These are phyloP conservation scores for Clavaria fumosa DNA, from an alignment of 768 basidiomycete species.

Conservation along the genomic window DNA sequence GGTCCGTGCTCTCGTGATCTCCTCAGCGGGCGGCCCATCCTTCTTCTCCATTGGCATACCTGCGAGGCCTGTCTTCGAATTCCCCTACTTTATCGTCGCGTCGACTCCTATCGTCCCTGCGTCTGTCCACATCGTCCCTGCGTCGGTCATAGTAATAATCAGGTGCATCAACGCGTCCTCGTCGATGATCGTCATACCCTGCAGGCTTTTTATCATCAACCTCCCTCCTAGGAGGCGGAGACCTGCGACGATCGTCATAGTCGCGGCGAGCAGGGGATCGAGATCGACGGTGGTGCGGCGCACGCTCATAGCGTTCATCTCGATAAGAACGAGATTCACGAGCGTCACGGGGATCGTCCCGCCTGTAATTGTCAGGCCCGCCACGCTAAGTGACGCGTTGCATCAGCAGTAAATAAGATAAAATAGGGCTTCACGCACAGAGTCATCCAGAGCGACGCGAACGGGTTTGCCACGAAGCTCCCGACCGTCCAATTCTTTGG, in stretches of 20 bases:
- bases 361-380: slow-evolving; percentile 60
- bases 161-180: slow-evolving; percentile 75
- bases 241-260: slow-evolving; percentile 66
- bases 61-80: slow-evolving; percentile 58
- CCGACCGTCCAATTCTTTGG: slow-evolving; percentile 70
- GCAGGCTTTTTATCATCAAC: slow-evolving; percentile 76
- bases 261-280: slow-evolving; percentile 53
- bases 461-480: slow-evolving; percentile 78
- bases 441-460: slow-evolving; percentile 50
- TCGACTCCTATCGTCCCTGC: slow-evolving; percentile 63
- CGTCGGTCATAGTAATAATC: slow-evolving; percentile 80
- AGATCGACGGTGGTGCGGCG: slow-evolving; percentile 50
- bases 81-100: slow-evolving; percentile 78
- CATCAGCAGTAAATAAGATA: slow-evolving; percentile 1
- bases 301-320: slow-evolving; percentile 31
- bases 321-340: slow-evolving; percentile 39
- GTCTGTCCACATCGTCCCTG: slow-evolving; percentile 58
- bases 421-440: slow-evolving; percentile 24
- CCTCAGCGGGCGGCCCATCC: slow-evolving; percentile 37
- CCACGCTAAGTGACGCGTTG: slow-evolving; percentile 30
- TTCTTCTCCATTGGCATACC: slow-evolving; percentile 65
- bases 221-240: slow-evolving; percentile 68
- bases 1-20: slow-evolving; percentile 24
- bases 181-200: slow-evolving; percentile 85
- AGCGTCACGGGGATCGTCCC: slow-evolving; percentile 50